These are phyloP conservation scores for Aspergillus alliaceus DNA, from an alignment of 2,329 filamentous ascomycete species.

Conservation along the genomic window DNA sequence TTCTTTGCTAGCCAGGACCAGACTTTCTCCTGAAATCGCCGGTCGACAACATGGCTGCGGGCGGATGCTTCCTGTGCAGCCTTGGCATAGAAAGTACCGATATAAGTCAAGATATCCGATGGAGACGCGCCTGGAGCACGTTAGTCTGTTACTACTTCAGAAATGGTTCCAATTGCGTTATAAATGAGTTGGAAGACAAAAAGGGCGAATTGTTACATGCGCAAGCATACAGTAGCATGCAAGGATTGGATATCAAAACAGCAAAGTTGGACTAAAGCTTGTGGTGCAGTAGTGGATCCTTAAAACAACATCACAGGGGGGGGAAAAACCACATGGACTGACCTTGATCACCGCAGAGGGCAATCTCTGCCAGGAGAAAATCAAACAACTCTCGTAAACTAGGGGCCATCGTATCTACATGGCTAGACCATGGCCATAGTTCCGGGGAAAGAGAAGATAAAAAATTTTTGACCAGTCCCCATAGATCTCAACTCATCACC, in stretches of 20 bases:
- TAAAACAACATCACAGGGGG: conserved; percentile 21
- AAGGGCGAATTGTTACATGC: not conserved
- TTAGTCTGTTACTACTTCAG: conserved; percentile 19
- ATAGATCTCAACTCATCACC: conserved; percentile 7
- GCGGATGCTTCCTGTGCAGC: conserved; percentile 17
- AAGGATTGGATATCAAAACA: not conserved
- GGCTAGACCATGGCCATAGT: conserved; percentile 1
- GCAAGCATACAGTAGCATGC: conserved; percentile 4
- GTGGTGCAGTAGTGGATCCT: not conserved
- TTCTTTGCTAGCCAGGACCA: conserved; percentile 60
- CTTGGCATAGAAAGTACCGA: conserved; percentile 37
- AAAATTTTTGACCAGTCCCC: not conserved
- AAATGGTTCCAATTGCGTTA: not conserved
- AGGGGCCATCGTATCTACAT: conserved; percentile 42
- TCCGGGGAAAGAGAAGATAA: conserved; percentile 4
- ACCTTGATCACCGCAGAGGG: conserved; percentile 58
- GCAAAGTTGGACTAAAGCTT: not conserved
- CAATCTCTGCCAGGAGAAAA: conserved; percentile 59
- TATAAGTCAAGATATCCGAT: conserved; percentile 34
- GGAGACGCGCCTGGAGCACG: conserved; percentile 34
- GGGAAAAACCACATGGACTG: conserved; percentile 16
- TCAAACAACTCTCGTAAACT: conserved; percentile 59
- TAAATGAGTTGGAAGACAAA: not conserved
- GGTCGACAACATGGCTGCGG: conserved; percentile 43
- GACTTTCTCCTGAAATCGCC: conserved; percentile 52